Base-by-base conservation (phyloP, 495 filamentous ascomycete species). In the Hypoxylon lenormandii region DNA sequence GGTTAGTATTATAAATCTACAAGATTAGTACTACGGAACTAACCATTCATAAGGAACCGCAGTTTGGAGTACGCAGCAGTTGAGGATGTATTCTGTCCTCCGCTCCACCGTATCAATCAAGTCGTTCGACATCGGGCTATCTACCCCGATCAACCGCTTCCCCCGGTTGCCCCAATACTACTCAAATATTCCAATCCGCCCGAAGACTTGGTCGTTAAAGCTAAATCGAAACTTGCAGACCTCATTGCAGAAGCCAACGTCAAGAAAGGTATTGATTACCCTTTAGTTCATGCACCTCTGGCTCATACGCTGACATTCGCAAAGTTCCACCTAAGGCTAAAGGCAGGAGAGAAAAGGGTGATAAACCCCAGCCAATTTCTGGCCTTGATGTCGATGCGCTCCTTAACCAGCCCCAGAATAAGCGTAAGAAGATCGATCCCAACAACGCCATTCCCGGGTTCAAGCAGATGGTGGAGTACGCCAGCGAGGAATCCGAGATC, bases 381-480 rank as follows among this genome's bases (percentile, higher is more conserved):
- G 94, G 93, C 15, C 89, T 99, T 15, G 90, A 99, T 70, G 85
- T 97, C 54, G 90, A 92, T 62, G 85, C 86, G 1, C 88, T 97
- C 15, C 88, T 97, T 21, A 83, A 84, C 33, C 67, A 68, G 46
- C 71, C 74, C 45, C 80, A 74, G 80, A 87, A 70, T 55, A 77
- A 75, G 47, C 76, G 77, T 40, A 78, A 79, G 38, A 89, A 86
- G 59, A 93, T 99, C 53, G 90, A 89, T 2, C 70, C 86, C 0
- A 81, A 88, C 21, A 98, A 99, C 70, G 87, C 93, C 4, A 91
- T 99, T 46, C 93, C 96, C 0, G 90, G 94, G 53, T 98, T 97
- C 85, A 96, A 93, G 72, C 92, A 94, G 78, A 85, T 87, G 18
- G 82, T 98, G 13, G 82, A 83, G 0, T 78, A 79, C 0, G 85